Base-by-base conservation (phyloP, 1,284 basidiomycete genomes). In the Hymenochaete sp. region DNA sequence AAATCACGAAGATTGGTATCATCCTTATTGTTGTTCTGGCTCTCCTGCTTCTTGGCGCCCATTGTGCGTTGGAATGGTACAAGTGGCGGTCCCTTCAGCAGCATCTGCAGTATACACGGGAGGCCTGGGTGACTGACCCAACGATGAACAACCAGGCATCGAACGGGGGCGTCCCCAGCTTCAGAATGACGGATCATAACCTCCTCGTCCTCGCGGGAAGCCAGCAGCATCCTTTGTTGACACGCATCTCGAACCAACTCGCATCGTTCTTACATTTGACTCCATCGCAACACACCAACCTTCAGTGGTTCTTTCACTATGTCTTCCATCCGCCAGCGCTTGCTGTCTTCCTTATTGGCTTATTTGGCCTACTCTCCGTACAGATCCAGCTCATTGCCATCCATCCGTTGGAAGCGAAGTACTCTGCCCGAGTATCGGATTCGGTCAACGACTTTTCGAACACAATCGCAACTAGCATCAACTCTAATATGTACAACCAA, bases 321-420 rank as follows among this genome's bases (percentile, higher is more conserved):
- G 71, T 97, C 49, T 86, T 89, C 59, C 89, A 97, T 58, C 81
- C 91, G 2, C 87, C 91, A 0, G 90, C 89, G 1, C 73, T 96
- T 32, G 84, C 87, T 0, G 85, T 91, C 57, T 81, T 98, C 59
- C 76, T 91, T 48, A 89, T 97, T 56, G 91, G 93, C 9, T 67
- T 93, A 51, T 78, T 96, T 52, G 93, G 93, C 11, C 65, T 98
- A n/a, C 63, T 96, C 42, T 82, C 82, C n/a, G 79, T 96, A 22
- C 71, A 93, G 59, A 66, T 93, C 16, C 95, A 98, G 64, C 70
- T 97, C 14, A 57, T 80, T 28, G 89, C 84, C 2, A 67, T 93
- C 47, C 65, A 71, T 2, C 83, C 84, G 0, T 68, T 95, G 33
- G 75, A 80, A 50, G 64, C 67, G 26, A 77, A 78, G 50, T 90